These are phyloP conservation scores for Mayamaea pseudoterrestris DNA, from an alignment of 108 stramenopile species.

Conservation along the genomic window DNA sequence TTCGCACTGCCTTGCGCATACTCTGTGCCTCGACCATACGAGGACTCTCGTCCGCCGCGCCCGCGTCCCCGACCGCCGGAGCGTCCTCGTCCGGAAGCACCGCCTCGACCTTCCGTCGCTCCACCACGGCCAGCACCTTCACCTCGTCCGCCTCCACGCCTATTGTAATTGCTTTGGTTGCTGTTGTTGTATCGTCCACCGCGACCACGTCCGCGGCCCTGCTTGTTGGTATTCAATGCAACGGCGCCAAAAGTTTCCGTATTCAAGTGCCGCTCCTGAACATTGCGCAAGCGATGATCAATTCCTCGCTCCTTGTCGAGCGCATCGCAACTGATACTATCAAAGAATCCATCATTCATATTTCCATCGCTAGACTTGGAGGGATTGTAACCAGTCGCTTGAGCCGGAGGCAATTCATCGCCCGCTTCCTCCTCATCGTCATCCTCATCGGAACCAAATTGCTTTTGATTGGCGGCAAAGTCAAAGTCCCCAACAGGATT, in stretches of 20 bases:
- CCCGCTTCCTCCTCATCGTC: not conserved
- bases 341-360: slow-evolving; percentile 81
- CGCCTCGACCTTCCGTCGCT: slow-evolving; percentile 1
- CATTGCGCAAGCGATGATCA: slow-evolving; percentile 69
- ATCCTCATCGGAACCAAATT: slow-evolving; percentile 36
- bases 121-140: slow-evolving; percentile 13
- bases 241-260: slow-evolving; percentile 83
- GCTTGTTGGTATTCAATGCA: slow-evolving; percentile 36
- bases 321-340: slow-evolving; percentile 77
- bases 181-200: too few relatives aligned
- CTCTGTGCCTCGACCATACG: too few relatives aligned
- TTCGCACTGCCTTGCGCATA: too few relatives aligned
- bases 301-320: slow-evolving; percentile 52
- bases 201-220: slow-evolving; percentile 32
- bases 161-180: slow-evolving; percentile 4
- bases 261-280: slow-evolving; percentile 61
- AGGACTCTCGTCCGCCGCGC: too few relatives aligned
- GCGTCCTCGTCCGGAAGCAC: not conserved
- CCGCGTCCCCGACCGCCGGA: slow-evolving; percentile 4
- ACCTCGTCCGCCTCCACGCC: slow-evolving; percentile 33
- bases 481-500: slow-evolving; percentile 45
- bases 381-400: too few relatives aligned
- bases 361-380: too few relatives aligned
- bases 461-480: slow-evolving; percentile 59
- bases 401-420: slow-evolving; percentile 1